Percentiles rank a stretch among this genome's conserved stretches.
Evolutionary conservation across 225 moss, liverwort and hornwort genomes (phyloP).

Genomic region (Asterella californica): DNA sequence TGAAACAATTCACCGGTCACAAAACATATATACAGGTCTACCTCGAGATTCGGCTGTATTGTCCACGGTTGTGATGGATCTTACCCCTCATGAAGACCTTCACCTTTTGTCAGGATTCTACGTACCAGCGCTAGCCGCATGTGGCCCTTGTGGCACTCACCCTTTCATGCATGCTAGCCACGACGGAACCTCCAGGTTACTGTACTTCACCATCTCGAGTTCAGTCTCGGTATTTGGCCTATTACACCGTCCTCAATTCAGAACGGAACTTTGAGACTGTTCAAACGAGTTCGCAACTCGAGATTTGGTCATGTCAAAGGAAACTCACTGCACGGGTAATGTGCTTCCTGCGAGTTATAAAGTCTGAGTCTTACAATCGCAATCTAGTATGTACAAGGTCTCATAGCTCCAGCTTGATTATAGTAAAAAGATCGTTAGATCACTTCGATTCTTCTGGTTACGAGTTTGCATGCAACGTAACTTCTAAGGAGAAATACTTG

Average conservation of each 20-base stretch:
- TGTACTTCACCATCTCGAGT: conserved; percentile 10
- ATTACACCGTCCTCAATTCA: neutral
- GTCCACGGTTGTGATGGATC: neutral
- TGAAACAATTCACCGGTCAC: neutral
- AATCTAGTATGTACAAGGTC: neutral
- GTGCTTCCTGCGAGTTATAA: neutral
- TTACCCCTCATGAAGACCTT: neutral
- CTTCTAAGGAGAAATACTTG: neutral
- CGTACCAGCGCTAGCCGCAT: neutral
- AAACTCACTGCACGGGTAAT: neutral
- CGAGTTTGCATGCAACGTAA: neutral
- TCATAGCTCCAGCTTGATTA: neutral
- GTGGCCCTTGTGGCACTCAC: neutral
- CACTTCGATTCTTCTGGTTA: neutral
- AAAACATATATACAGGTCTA: neutral
- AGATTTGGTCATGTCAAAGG: neutral
- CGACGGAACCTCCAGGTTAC: conserved; percentile 1
- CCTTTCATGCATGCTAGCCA: conserved; percentile 18
- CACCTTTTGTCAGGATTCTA: neutral
- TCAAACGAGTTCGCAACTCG: neutral
- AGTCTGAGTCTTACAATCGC: neutral
- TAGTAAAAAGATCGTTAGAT: no score
- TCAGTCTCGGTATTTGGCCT: neutral
- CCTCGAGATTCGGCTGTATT: neutral
- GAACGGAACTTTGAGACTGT: neutral